These are phyloP conservation scores for Lineolata rhizophorae DNA, from an alignment of 495 filamentous ascomycete species.

Conservation along the genomic window DNA sequence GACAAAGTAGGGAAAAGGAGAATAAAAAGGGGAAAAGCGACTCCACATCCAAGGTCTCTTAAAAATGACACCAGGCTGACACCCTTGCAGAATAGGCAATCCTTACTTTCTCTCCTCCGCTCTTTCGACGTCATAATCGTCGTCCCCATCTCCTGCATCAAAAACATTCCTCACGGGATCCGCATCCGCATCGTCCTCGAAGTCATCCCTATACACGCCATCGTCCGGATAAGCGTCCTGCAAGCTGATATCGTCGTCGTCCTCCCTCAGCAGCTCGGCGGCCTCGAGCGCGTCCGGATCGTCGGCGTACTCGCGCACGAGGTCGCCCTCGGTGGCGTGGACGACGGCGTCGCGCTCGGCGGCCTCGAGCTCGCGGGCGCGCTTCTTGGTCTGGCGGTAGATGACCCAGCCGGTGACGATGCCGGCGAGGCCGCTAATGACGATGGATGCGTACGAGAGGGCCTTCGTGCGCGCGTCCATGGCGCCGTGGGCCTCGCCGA, in stretches of 20 bases:
- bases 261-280: slow-evolving; percentile 14
- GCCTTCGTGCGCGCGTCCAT: slow-evolving; percentile 45
- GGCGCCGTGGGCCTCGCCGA: slow-evolving; percentile 38
- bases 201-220: slow-evolving; percentile 16
- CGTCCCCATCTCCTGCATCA: slow-evolving; percentile 15
- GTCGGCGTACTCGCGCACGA: slow-evolving; percentile 16
- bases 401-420: slow-evolving; percentile 62
- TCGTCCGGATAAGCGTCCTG: slow-evolving; percentile 26
- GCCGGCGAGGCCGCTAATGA: slow-evolving; percentile 46
- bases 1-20: no score
- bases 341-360: slow-evolving; percentile 40
- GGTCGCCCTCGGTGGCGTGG: slow-evolving; percentile 5
- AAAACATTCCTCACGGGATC: slow-evolving; percentile 15
- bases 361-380: slow-evolving; percentile 66
- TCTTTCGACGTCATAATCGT: no score
- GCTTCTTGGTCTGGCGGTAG: slow-evolving; percentile 58
- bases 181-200: slow-evolving; percentile 17
- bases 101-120: no score
- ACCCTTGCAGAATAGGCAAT: no score
- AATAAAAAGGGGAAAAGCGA: no score
- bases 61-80: no score
- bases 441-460: slow-evolving; percentile 65
- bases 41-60: no score
- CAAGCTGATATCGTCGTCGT: slow-evolving; percentile 39
- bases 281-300: slow-evolving; percentile 15